Evolutionary conservation across 2,329 filamentous ascomycete genomes (phyloP).

Genomic region (Ilyonectria destructans): DNA sequence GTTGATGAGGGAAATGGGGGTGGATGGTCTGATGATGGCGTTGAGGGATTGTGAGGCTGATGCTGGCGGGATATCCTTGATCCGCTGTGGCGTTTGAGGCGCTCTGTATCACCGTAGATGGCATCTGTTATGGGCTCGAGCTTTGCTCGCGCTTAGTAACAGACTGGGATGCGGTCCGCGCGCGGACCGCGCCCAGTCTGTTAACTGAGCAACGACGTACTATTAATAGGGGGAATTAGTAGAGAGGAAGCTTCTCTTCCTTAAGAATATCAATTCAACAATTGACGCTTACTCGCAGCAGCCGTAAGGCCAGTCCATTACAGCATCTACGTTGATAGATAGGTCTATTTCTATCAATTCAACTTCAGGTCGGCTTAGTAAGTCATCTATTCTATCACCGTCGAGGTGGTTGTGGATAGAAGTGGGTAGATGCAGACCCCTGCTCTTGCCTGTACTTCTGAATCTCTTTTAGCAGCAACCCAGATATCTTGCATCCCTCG

Average conservation of each 20-base stretch:
- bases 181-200: too few relatives aligned
- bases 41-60: background rate
- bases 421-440: too few relatives aligned
- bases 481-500: background rate
- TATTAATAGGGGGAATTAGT: too few relatives aligned
- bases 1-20: background rate
- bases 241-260: too few relatives aligned
- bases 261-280: too few relatives aligned
- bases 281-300: too few relatives aligned
- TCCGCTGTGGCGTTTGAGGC: background rate
- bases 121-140: too few relatives aligned
- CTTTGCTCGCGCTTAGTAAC: too few relatives aligned
- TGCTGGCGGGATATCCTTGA: background rate
- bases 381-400: background rate
- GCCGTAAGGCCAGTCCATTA: too few relatives aligned
- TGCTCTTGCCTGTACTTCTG: background rate
- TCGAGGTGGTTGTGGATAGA: background rate
- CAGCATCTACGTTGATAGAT: background rate
- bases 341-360: background rate
- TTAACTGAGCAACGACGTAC: too few relatives aligned
- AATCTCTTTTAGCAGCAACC: background rate
- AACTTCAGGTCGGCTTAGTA: background rate
- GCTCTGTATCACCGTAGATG: too few relatives aligned
- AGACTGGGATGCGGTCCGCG: too few relatives aligned
- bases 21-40: background rate